Base-by-base conservation (phyloP, 371 early-diverging fungal genomes). In the Amoeboaphelidium protococcarum region DNA sequence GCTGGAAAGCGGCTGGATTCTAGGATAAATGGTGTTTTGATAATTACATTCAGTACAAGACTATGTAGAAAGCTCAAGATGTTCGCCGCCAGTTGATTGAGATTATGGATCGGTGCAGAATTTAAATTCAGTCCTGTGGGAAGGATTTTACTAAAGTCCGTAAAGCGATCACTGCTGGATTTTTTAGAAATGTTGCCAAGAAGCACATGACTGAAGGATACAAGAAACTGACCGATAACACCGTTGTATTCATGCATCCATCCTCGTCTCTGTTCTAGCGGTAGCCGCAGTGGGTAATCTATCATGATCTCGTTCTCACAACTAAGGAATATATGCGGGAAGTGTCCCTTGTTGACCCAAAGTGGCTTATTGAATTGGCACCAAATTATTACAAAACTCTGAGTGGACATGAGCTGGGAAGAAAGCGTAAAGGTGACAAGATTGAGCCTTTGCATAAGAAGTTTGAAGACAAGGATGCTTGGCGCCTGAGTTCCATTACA, bases 301-400 rank as follows among this genome's bases (percentile, higher is more conserved):
- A 96, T 65, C 85, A 92, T 58, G 89, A 89, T 66, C 68, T 95
- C 50, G 88, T 92, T 23, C 68, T 91, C 67, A 94, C 94, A 37
- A 83, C 84, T 3, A 88, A 84, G 62, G 95, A 96, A 64, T 95
- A 92, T 56, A 94, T 96, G 89, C 77, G 87, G 45, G 86, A 87
- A 63, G 85, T 87, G 2, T 79, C 88, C 13, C 81, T 87, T 1
- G 82, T 98, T 47, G 91, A 91, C 54, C 86, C 88, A 2, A 84
- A 88, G 53, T 96, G 97, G 97, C 66, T 96, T 40, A 77, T 84
- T 12, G 95, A 96, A 60, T 82, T 82, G 3, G 92, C 92, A 2
- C 96, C 96, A 24, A 87, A 80, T 4, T 94, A 89, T 68, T 94
- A 89, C 72, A 76, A 78, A 56, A 69, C 76, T 24, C 84, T 86